A percentile compares a stretch with the other conserved stretches of the same genome.
phyloP scores from a whole-genome alignment of 257 asterid species.

The Ilex asprella region DNA sequence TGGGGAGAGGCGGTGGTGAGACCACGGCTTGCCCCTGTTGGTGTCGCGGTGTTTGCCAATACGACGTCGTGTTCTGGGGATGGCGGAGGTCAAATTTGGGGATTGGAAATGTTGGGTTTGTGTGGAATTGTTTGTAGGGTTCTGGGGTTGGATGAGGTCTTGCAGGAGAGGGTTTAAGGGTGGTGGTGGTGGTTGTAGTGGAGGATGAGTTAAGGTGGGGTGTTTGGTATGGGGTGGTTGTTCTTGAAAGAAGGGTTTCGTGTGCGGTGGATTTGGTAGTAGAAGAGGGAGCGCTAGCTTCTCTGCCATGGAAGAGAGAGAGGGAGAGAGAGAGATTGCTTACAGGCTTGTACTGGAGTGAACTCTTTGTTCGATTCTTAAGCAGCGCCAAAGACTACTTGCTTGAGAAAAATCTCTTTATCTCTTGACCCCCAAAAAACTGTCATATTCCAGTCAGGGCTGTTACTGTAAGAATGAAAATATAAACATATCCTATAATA shows the following conservation, averaged over 20 bases:
- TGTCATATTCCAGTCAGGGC: no score
- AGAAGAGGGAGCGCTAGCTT: conserved; percentile 75
- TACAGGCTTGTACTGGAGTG: no score
- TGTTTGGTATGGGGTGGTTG: conserved; percentile 20
- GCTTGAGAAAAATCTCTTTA: neutral
- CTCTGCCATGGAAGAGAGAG: conserved; percentile 53
- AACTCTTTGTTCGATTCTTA: no score
- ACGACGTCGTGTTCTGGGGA: conserved; percentile 53
- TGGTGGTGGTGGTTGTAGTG: conserved; percentile 20
- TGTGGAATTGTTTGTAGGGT: conserved; percentile 12
- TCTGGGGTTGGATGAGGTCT: conserved; percentile 36
- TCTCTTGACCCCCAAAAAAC: no score
- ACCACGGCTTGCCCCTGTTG: conserved; percentile 82
- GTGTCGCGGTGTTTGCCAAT: conserved; percentile 60
- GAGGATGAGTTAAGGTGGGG: conserved; percentile 23
- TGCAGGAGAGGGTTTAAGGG: conserved; percentile 39
- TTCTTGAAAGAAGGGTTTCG: conserved; percentile 68
- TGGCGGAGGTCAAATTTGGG: conserved; percentile 11
- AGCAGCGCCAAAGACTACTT: conserved; percentile 1
- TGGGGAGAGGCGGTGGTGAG: conserved; percentile 56
- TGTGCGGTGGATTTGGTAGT: conserved; percentile 78
- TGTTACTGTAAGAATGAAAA: no score
- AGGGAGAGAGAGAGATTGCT: neutral
- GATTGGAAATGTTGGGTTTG: conserved; percentile 7
- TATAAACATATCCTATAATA: no score